These are phyloP conservation scores for Psilocybe subaeruginosa DNA, from an alignment of 768 basidiomycete species.

Conservation along the genomic window DNA sequence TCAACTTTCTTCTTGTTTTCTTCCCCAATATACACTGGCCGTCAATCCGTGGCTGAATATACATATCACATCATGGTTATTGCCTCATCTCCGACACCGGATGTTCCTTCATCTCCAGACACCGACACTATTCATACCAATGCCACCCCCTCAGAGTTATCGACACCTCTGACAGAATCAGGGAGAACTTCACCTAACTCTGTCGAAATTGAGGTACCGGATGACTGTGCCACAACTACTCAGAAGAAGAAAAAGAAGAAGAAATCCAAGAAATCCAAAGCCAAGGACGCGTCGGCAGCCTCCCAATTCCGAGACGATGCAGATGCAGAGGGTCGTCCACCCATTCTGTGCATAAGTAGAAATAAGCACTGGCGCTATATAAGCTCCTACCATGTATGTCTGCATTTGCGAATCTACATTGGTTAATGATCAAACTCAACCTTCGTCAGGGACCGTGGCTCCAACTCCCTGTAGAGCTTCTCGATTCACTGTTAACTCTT, in stretches of 20 bases:
- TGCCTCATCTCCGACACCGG: slow-evolving; percentile 14
- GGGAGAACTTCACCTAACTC: slow-evolving; percentile 34
- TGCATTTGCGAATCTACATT: slow-evolving; percentile 12
- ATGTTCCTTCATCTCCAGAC: slow-evolving; percentile 25
- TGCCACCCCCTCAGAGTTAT: slow-evolving; percentile 24
- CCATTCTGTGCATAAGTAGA: slow-evolving; percentile 83
- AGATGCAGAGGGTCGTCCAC: slow-evolving; percentile 52
- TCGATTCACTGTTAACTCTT: slow-evolving; percentile 78
- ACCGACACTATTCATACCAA: slow-evolving; percentile 20
- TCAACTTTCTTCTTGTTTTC: background rate
- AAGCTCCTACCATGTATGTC: slow-evolving; percentile 85
- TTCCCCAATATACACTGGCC: background rate
- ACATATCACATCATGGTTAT: slow-evolving; percentile 9
- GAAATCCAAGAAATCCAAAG: slow-evolving; percentile 58
- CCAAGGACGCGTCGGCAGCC: slow-evolving; percentile 39
- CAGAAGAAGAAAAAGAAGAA: slow-evolving; percentile 76
- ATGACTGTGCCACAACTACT: slow-evolving; percentile 25
- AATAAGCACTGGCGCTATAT: slow-evolving; percentile 97
- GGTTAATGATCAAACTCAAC: slow-evolving; percentile 17
- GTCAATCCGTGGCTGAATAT: background rate
- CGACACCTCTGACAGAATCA: slow-evolving; percentile 32
- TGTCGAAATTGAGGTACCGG: slow-evolving; percentile 23
- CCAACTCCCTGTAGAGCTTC: slow-evolving; percentile 82
- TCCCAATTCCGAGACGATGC: slow-evolving; percentile 30
- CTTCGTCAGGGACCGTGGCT: slow-evolving; percentile 83